A percentile compares a stretch with the other conserved stretches of the same genome.
These are phyloP conservation scores for Phytophthora pinifolia DNA, from an alignment of 352 stramenopile species.

Conservation along the genomic window DNA sequence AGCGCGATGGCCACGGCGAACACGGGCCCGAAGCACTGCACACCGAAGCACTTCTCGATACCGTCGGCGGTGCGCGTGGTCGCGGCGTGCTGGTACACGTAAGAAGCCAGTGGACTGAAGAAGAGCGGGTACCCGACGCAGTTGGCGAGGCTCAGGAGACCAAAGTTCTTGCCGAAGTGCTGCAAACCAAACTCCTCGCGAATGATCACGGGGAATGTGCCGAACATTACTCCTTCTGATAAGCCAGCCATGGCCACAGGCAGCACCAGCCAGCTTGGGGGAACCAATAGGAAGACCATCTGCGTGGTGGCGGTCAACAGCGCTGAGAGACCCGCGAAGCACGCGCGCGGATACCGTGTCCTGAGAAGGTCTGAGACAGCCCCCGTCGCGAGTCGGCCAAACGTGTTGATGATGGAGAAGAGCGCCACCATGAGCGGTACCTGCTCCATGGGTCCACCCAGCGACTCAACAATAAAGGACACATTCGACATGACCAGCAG, in stretches of 20 bases:
- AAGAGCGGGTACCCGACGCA: constrained; percentile 81
- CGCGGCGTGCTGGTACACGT: constrained; percentile 57
- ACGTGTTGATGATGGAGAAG: constrained; percentile 80
- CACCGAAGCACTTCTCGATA: constrained; percentile 58
- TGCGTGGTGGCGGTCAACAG: constrained; percentile 56
- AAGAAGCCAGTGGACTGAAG: constrained; percentile 74
- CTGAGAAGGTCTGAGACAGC: constrained; percentile 60
- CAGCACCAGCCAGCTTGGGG: constrained; percentile 41
- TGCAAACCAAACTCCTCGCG: constrained; percentile 75
- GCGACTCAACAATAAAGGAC: constrained; percentile 82
- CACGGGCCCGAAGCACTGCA: constrained; percentile 60
- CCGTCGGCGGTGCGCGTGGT: constrained; percentile 22
- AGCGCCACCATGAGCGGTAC: constrained; percentile 74
- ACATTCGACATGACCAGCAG: constrained; percentile 87
- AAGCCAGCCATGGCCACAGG: constrained; percentile 65
- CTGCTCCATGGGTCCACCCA: constrained; percentile 53
- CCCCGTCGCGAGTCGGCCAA: constrained; percentile 58
- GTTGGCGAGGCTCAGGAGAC: constrained; percentile 78
- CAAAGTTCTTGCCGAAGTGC: constrained; percentile 88
- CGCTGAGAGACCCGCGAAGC: constrained; percentile 50
- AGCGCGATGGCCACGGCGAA: constrained; percentile 64
- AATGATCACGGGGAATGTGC: constrained; percentile 77
- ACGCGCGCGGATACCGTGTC: constrained; percentile 46
- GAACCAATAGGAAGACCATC: constrained; percentile 53
- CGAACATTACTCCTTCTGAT: constrained; percentile 81